Conservation (phyloP, 2,329 filamentous ascomycete species). For the Juglanconis juglandina region DNA sequence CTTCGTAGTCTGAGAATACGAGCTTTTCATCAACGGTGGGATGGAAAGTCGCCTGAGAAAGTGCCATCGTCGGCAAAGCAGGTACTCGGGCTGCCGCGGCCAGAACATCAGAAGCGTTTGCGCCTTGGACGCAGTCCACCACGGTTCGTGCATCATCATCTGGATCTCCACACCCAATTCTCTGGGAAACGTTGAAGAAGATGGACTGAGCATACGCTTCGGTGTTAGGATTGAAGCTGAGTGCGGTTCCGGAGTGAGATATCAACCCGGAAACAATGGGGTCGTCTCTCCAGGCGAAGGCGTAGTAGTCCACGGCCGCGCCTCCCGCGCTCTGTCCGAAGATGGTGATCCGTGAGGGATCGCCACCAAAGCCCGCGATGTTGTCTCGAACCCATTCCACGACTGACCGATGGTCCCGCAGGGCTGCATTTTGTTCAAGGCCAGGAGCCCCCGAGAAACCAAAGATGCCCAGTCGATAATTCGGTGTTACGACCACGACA, state of each 20-base stretch:
- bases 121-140: conserved; percentile 1
- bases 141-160: not conserved
- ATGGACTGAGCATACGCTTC: conserved; percentile 5
- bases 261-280: not conserved
- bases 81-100: conserved; percentile 1
- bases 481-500: conserved; percentile 24
- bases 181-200: conserved; percentile 9
- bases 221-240: conserved; percentile 10
- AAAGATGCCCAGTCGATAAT: conserved; percentile 6
- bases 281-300: conserved; percentile 2
- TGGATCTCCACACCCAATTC: conserved; percentile 7
- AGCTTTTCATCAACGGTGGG: conserved; percentile 10
- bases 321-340: conserved; percentile 10
- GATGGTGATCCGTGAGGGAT: conserved; percentile 3
- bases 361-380: conserved; percentile 5
- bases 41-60: conserved; percentile 3
- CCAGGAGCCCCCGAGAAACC: conserved; percentile 7
- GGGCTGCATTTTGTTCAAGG: conserved; percentile 3
- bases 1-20: conserved; percentile 10
- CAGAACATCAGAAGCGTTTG: conserved; percentile 4
- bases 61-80: not conserved
- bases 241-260: conserved; percentile 7
- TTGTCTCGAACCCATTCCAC: conserved; percentile 12
- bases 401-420: conserved; percentile 7
- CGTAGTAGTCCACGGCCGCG: conserved; percentile 18